Conservation (phyloP, 1,284 basidiomycete genomes). For the Ustilago hordei region DNA sequence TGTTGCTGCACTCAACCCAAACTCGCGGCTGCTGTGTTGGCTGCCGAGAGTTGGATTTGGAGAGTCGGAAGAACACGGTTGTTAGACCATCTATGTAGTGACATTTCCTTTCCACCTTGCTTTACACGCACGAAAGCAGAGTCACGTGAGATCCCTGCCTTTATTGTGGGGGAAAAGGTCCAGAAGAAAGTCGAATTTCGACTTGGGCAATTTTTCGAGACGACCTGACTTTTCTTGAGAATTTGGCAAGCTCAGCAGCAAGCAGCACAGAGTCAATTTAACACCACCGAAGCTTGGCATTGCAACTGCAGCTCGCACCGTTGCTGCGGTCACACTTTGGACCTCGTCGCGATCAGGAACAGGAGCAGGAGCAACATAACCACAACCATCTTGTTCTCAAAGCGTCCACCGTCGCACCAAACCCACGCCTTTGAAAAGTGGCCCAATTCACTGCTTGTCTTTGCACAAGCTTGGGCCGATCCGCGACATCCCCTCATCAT, state of each 20-base stretch:
- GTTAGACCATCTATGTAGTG: not conserved
- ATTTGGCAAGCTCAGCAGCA: not conserved
- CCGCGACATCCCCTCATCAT: slow-evolving; percentile 35
- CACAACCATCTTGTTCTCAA: slow-evolving; percentile 12
- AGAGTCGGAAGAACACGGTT: not conserved
- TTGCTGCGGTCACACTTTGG: slow-evolving; percentile 21
- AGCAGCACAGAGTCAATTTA: not conserved
- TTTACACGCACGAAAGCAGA: slow-evolving; percentile 1
- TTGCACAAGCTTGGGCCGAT: slow-evolving; percentile 46
- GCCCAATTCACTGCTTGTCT: slow-evolving; percentile 39
- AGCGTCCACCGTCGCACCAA: not conserved
- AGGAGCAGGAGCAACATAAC: not conserved
- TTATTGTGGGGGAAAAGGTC: slow-evolving; percentile 3
- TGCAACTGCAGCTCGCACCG: not conserved
- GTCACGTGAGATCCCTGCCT: slow-evolving; percentile 6
- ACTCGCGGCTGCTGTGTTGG: too few species aligned
- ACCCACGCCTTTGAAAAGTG: slow-evolving; percentile 15
- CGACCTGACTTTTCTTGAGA: not conserved
- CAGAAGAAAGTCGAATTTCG: slow-evolving; percentile 1
- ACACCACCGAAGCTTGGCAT: not conserved
- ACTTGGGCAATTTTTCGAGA: not conserved
- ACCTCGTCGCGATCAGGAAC: slow-evolving; percentile 8
- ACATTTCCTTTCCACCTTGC: not conserved
- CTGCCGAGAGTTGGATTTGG: too few species aligned
- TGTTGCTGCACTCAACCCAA: too few species aligned